These are phyloP conservation scores for Ustilago tritici DNA, from an alignment of 1,284 basidiomycete species.

Conservation along the genomic window DNA sequence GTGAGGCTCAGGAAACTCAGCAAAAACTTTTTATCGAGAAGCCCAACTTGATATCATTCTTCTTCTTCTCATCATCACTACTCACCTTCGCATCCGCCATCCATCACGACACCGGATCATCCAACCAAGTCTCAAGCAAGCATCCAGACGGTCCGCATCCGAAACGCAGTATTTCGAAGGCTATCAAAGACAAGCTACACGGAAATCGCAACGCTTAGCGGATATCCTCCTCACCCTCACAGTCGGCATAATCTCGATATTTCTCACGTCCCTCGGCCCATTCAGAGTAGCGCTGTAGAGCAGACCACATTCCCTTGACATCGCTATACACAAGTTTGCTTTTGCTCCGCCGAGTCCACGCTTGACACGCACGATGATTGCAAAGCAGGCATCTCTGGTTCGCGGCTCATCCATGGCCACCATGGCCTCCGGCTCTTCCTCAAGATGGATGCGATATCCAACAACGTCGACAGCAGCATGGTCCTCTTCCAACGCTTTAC, in stretches of 20 bases:
- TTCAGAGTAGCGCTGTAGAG: neutral
- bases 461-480: slow-evolving; percentile 9
- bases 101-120: neutral
- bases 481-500: slow-evolving; percentile 4
- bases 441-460: slow-evolving; percentile 24
- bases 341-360: neutral
- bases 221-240: neutral
- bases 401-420: slow-evolving; percentile 28
- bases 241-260: neutral
- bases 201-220: neutral
- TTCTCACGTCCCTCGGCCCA: slow-evolving; percentile 5
- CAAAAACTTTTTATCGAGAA: slow-evolving; percentile 1
- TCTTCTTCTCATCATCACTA: neutral
- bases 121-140: neutral
- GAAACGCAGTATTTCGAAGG: neutral
- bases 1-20: slow-evolving; percentile 13
- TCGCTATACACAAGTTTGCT: neutral
- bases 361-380: slow-evolving; percentile 23
- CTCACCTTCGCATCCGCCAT: neutral
- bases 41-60: neutral
- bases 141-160: neutral
- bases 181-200: neutral
- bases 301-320: neutral
- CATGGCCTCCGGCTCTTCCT: slow-evolving; percentile 16
- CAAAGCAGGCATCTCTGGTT: slow-evolving; percentile 33